Percentiles rank a stretch among this genome's conserved stretches.
Conservation (phyloP, 441 rosid genomes). For the Gossypium davidsonii region DNA sequence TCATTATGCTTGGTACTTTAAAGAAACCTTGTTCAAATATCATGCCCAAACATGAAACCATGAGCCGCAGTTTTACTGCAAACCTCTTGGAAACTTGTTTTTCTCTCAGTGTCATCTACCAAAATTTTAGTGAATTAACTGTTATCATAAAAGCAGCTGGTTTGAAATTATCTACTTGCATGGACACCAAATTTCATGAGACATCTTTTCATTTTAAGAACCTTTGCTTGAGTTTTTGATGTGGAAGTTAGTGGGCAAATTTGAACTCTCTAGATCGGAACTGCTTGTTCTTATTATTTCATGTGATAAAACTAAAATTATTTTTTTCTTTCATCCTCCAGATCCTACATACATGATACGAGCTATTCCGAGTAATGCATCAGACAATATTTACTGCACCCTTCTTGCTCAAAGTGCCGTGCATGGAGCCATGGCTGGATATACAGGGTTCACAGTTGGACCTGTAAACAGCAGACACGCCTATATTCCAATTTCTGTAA, state of each 20-base stretch:
- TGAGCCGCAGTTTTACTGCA: neutral
- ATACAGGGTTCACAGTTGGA: constrained; percentile 68
- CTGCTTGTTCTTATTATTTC: neutral
- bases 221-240: neutral
- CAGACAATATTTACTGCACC: constrained; percentile 72
- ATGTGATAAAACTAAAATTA: neutral
- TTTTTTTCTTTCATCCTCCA: constrained; percentile 17
- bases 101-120: neutral
- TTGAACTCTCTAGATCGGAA: neutral
- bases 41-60: neutral
- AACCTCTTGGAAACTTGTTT: neutral
- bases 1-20: neutral
- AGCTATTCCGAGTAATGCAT: constrained; percentile 68
- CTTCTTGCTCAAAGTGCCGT: constrained; percentile 74
- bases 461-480: constrained; percentile 73
- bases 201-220: neutral
- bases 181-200: constrained; percentile 1
- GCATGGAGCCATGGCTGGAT: constrained; percentile 82
- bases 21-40: neutral
- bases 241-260: neutral
- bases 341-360: constrained; percentile 80
- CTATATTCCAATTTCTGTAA: constrained; percentile 61
- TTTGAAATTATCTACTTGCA: neutral
- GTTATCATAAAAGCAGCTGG: neutral
- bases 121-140: neutral